Percentiles rank a stretch among this genome's conserved stretches.
Evolutionary conservation across 495 filamentous ascomycete species (phyloP).

Genomic region (Corynascus novoguineensis): DNA sequence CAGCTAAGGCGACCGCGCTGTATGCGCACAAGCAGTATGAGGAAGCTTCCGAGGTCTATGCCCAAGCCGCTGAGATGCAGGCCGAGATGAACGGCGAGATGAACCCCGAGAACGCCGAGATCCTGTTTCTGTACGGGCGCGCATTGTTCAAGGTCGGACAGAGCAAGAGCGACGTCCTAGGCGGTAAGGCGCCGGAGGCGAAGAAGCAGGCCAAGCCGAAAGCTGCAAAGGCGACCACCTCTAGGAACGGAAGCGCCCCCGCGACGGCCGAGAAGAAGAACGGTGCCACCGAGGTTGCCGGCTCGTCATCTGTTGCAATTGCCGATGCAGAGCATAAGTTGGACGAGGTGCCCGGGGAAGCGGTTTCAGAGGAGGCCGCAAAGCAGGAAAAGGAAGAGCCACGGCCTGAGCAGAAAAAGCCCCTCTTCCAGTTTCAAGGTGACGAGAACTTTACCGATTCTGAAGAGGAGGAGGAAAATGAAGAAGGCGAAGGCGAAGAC

Average conservation of each 20-base stretch:
- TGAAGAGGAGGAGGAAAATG: constrained; percentile 52
- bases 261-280: constrained; percentile 26
- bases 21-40: constrained; percentile 84
- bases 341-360: constrained; percentile 40
- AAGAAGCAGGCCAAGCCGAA: constrained; percentile 46
- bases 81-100: constrained; percentile 89
- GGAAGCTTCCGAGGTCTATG: constrained; percentile 78
- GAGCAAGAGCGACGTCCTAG: constrained; percentile 89
- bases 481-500: constrained; percentile 39
- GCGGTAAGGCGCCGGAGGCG: constrained; percentile 65
- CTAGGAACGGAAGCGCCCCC: constrained; percentile 12
- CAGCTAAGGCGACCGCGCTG: constrained; percentile 49
- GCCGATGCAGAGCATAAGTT: constrained; percentile 45
- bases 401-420: constrained; percentile 46
- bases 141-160: constrained; percentile 89
- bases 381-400: constrained; percentile 37
- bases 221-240: constrained; percentile 18
- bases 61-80: constrained; percentile 82
- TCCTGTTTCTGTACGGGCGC: constrained; percentile 90
- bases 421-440: constrained; percentile 85
- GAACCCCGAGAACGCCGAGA: constrained; percentile 79
- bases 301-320: constrained; percentile 15
- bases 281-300: constrained; percentile 26
- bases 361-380: constrained; percentile 23
- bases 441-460: constrained; percentile 89